Evolutionary conservation across 2,329 filamentous ascomycete genomes (phyloP).

Genomic region (Colletotrichum sp.): DNA sequence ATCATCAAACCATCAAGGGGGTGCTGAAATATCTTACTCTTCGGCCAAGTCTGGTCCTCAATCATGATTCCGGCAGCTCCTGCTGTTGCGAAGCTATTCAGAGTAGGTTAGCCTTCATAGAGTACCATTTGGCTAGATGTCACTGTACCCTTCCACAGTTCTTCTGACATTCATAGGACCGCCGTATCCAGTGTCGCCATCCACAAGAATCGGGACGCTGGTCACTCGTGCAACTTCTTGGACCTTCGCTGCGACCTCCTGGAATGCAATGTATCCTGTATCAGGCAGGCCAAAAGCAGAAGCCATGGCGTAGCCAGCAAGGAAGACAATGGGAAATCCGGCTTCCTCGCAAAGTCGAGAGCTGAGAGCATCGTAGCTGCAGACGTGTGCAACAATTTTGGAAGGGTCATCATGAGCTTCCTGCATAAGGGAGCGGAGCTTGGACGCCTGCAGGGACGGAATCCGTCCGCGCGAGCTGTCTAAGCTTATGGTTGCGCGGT

Average conservation of each 20-base stretch:
- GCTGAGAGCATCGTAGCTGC: slow-evolving; percentile 47
- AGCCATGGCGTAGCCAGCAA: slow-evolving; percentile 46
- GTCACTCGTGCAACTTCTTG: slow-evolving; percentile 43
- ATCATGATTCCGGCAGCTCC: slow-evolving; percentile 46
- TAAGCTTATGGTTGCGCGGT: slow-evolving; percentile 9
- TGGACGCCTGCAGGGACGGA: slow-evolving; percentile 39
- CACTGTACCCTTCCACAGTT: slow-evolving; percentile 44
- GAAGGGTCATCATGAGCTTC: slow-evolving; percentile 43
- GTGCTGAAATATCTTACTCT: slow-evolving; percentile 34
- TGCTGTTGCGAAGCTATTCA: slow-evolving; percentile 33
- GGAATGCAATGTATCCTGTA: slow-evolving; percentile 53
- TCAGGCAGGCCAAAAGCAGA: slow-evolving; percentile 47
- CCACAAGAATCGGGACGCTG: slow-evolving; percentile 45
- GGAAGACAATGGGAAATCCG: slow-evolving; percentile 49
- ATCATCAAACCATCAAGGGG: neutral
- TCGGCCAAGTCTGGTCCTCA: slow-evolving; percentile 55
- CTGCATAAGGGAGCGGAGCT: slow-evolving; percentile 33
- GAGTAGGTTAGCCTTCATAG: neutral
- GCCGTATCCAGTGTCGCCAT: slow-evolving; percentile 54
- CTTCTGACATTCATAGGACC: slow-evolving; percentile 51
- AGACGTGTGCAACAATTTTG: slow-evolving; percentile 49
- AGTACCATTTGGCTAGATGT: neutral
- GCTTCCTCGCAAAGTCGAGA: slow-evolving; percentile 49
- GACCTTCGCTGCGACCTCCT: slow-evolving; percentile 50
- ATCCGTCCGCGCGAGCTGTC: slow-evolving; percentile 39